These are phyloP conservation scores for Picea glauca DNA, from an alignment of 75 land plant genomes.

Conservation along the genomic window DNA sequence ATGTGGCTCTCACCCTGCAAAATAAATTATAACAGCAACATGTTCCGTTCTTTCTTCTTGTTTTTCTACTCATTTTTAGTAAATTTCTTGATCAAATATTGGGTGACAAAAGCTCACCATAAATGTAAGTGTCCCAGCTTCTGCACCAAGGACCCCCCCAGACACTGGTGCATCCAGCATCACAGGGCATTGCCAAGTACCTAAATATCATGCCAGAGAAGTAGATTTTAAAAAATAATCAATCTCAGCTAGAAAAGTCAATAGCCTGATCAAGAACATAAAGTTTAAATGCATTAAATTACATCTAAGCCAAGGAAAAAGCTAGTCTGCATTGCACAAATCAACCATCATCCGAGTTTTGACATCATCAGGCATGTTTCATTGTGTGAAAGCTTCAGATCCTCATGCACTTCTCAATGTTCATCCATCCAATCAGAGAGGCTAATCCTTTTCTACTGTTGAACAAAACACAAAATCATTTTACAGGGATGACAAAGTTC, in stretches of 20 bases:
- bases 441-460: background rate
- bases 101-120: constrained; percentile 48
- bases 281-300: background rate
- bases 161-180: constrained; percentile 96
- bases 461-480: background rate
- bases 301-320: background rate
- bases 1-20: background rate
- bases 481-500: background rate
- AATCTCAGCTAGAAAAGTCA: background rate
- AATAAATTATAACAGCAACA: background rate
- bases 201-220: constrained; percentile 9
- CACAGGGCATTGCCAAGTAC: constrained; percentile 34
- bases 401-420: background rate
- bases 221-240: background rate
- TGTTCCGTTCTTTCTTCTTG: background rate
- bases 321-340: background rate
- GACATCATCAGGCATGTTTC: background rate
- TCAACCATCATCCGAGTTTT: background rate
- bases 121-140: constrained; percentile 84
- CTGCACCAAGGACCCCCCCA: constrained; percentile 87
- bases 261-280: too few species aligned
- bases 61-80: background rate
- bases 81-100: background rate
- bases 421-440: too few species aligned
- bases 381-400: background rate